phyloP scores from a whole-genome alignment of 148 eudicot species.

The Polygonum aviculare region DNA sequence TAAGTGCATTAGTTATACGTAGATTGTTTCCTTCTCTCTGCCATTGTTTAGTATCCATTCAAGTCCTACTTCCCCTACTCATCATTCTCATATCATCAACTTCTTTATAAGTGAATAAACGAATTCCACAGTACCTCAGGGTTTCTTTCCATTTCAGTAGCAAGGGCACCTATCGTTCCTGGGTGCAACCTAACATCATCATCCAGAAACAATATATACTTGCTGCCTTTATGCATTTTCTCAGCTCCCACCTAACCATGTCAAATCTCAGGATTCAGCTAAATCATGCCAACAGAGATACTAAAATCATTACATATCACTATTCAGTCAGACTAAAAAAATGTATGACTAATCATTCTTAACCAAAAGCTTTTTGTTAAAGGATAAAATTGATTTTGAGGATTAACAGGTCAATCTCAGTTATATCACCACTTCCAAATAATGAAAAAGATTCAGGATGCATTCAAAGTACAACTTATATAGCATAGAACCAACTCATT shows the following conservation, averaged over 20 bases:
- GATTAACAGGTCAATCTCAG: neutral
- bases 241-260: constrained; percentile 74
- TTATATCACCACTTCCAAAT: neutral
- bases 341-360: neutral
- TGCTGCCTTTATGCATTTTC: constrained; percentile 85
- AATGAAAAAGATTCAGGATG: neutral
- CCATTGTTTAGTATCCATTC: neutral
- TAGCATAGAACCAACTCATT: neutral
- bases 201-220: constrained; percentile 87
- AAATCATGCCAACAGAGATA: neutral
- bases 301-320: neutral
- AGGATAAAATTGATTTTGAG: neutral
- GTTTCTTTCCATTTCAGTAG: constrained; percentile 84
- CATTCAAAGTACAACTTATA: neutral
- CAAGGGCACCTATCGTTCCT: constrained; percentile 90
- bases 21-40: neutral
- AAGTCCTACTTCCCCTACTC: no score
- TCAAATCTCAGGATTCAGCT: constrained; percentile 3
- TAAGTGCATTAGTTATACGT: no score
- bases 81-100: no score
- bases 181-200: constrained; percentile 98
- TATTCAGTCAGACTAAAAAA: no score
- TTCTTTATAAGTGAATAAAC: no score
- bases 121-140: constrained; percentile 52
- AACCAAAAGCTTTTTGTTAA: neutral